phyloP scores from a whole-genome alignment of 345 rosid genomes.

The Pistacia vera region DNA sequence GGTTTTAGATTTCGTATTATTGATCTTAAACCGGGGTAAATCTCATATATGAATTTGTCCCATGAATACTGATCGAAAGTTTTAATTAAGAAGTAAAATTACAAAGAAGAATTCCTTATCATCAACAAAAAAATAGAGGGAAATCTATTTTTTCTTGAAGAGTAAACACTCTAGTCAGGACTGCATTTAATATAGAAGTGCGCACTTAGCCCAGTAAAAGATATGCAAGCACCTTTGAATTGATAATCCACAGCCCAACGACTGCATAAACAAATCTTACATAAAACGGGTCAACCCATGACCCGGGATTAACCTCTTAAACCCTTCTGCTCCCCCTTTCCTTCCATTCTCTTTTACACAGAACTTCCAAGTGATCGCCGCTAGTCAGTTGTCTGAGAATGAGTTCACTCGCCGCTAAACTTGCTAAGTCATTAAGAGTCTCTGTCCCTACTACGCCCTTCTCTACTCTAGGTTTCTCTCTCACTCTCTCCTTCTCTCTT shows the following conservation, averaged over 20 bases:
- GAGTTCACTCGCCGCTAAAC: conserved; percentile 37
- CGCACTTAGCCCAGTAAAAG: no score
- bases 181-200: no score
- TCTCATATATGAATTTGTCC: no score
- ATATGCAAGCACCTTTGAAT: not conserved
- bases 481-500: not conserved
- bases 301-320: conserved; percentile 8
- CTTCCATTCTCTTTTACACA: not conserved
- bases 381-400: conserved; percentile 11
- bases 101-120: no score
- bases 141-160: no score
- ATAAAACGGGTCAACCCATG: not conserved
- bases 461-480: conserved; percentile 36
- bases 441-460: conserved; percentile 21
- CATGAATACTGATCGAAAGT: no score
- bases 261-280: not conserved
- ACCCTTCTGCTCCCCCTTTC: conserved; percentile 29
- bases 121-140: no score
- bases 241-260: not conserved
- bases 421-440: conserved; percentile 31
- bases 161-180: no score
- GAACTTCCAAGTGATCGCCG: not conserved
- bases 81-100: no score
- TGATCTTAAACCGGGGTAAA: no score
- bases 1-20: no score